Conservation (phyloP, 257 asterid species). For the Solanum chmielewskii region DNA sequence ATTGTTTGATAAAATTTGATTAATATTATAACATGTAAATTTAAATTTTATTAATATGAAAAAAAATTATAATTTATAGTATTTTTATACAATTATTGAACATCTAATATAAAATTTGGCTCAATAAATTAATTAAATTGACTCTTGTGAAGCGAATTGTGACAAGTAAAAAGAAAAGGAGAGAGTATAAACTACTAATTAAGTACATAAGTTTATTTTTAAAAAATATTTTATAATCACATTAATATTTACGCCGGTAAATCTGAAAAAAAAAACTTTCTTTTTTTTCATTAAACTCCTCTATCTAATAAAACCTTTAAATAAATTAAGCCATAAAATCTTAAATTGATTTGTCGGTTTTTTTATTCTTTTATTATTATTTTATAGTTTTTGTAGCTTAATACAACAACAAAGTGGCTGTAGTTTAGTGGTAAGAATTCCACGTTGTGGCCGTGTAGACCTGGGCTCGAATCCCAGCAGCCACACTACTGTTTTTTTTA, state of each 20-base stretch:
- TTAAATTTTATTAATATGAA: background rate
- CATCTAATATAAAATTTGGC: background rate
- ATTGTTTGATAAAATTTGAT: background rate
- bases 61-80: background rate
- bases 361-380: background rate
- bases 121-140: background rate
- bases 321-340: background rate
- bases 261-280: background rate
- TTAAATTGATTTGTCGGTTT: background rate
- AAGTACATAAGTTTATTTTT: background rate
- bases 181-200: background rate
- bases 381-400: fast-evolving
- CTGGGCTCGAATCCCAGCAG: slow-evolving; percentile 99
- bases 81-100: background rate
- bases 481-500: slow-evolving; percentile 26
- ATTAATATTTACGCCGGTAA: background rate
- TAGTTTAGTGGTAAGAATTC: slow-evolving; percentile 42
- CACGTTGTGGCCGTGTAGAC: slow-evolving; percentile 99
- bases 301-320: background rate
- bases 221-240: too few species aligned
- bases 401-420: background rate
- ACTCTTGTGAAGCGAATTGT: background rate
- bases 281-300: background rate
- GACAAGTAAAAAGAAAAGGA: background rate
- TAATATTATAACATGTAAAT: background rate